Conservation (phyloP, 768 basidiomycete genomes). For the Tylopilus rubrobrunneus region DNA sequence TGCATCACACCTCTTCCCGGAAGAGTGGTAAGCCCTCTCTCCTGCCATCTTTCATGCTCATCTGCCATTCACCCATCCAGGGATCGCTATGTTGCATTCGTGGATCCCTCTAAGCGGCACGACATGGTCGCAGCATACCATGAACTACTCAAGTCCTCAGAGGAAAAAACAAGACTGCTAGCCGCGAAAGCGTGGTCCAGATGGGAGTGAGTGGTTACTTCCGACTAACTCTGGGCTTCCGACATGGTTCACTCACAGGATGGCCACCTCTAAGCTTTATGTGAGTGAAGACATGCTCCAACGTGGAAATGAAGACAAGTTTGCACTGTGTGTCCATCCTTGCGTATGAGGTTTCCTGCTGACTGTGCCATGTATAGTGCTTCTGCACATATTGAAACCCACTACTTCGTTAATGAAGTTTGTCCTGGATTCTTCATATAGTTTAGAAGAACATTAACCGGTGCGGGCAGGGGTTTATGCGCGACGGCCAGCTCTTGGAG, state of each 20-base stretch:
- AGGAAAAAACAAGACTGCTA: conserved; percentile 56
- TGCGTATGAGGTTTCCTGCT: conserved; percentile 4
- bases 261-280: conserved; percentile 74
- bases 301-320: conserved; percentile 67
- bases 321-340: conserved; percentile 57
- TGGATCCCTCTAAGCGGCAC: conserved; percentile 74
- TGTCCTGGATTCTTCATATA: conserved; percentile 14
- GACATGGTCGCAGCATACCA: conserved; percentile 87
- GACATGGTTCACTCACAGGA: conserved; percentile 40
- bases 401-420: conserved; percentile 83
- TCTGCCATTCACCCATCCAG: conserved; percentile 36
- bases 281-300: conserved; percentile 67
- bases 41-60: too few relatives aligned
- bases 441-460: conserved; percentile 3
- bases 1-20: conserved; percentile 76
- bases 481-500: conserved; percentile 84
- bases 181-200: conserved; percentile 87
- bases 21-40: conserved; percentile 64
- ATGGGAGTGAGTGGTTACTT: conserved; percentile 68
- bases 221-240: not conserved
- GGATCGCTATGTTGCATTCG: conserved; percentile 78
- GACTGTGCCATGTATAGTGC: conserved; percentile 44
- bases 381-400: conserved; percentile 86
- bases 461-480: conserved; percentile 66
- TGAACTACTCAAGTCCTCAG: conserved; percentile 65